Evolutionary conservation across 345 rosid genomes (phyloP).

Genomic region (Murraya paniculata): DNA sequence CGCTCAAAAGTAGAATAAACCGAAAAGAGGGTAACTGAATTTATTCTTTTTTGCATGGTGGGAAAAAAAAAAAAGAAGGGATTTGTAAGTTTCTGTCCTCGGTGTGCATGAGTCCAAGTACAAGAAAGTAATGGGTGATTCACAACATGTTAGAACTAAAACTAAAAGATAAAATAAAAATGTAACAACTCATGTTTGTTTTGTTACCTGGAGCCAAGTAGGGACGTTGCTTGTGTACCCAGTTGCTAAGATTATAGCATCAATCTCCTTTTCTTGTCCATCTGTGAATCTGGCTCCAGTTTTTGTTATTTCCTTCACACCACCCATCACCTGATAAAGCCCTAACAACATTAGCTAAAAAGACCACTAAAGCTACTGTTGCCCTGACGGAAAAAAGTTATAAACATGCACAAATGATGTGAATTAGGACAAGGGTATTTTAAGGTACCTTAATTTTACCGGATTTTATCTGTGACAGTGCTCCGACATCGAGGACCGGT

Average conservation of each 20-base stretch:
- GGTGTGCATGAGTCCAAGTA: conserved; percentile 30
- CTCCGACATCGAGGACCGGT: conserved; percentile 87
- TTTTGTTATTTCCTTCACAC: conserved; percentile 69
- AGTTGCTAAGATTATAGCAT: conserved; percentile 81
- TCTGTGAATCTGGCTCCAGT: conserved; percentile 71
- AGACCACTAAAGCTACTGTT: background rate
- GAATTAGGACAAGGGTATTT: background rate
- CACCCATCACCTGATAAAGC: conserved; percentile 52
- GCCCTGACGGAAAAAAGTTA: background rate
- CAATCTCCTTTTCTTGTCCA: conserved; percentile 72
- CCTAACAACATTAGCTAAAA: conserved; percentile 8
- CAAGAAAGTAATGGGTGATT: conserved; percentile 42
- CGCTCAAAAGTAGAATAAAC: conserved; percentile 15
- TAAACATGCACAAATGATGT: background rate
- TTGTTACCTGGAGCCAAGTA: conserved; percentile 79
- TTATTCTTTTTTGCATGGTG: conserved; percentile 39
- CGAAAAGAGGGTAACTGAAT: conserved; percentile 23
- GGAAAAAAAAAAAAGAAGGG: conserved; percentile 28
- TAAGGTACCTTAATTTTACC: conserved; percentile 66
- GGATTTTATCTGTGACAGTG: conserved; percentile 61
- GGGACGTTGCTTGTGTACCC: conserved; percentile 94
- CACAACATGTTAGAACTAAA: conserved; percentile 37
- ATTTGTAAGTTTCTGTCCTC: conserved; percentile 31
- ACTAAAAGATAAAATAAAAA: conserved; percentile 16
- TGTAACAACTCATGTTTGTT: conserved; percentile 5